Percentiles rank a stretch among this genome's conserved stretches.
Conservation (phyloP, 768 basidiomycete genomes). For the Hydnomerulius pinastri region DNA sequence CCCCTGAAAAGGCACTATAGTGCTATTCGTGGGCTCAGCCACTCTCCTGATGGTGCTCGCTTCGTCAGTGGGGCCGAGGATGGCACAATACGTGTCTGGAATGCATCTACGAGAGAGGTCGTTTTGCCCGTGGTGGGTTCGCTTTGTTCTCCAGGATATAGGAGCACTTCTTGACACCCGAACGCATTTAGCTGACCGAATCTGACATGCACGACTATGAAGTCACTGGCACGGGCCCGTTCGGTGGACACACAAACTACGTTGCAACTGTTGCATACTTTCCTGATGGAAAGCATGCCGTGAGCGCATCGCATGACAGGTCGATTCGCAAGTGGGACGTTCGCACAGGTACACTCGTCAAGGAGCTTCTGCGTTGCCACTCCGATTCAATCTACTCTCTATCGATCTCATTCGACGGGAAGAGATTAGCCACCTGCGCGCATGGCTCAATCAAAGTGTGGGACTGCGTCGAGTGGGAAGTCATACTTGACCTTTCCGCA, state of each 20-base stretch:
- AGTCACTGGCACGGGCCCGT: background rate
- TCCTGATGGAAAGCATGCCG: background rate
- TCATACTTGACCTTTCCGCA: background rate
- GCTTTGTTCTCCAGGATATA: no score
- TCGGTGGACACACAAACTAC: background rate
- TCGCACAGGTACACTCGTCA: background rate
- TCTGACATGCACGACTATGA: no score
- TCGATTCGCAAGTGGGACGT: background rate
- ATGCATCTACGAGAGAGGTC: no score
- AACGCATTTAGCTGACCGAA: no score
- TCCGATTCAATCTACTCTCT: background rate
- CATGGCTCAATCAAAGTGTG: background rate
- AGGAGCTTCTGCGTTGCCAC: background rate
- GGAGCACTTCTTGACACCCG: no score
- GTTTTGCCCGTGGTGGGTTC: no score
- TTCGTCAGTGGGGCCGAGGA: no score
- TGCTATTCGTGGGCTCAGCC: no score
- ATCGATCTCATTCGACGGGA: background rate
- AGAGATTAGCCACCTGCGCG: background rate
- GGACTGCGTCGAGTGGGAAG: background rate
- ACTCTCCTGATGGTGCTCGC: no score
- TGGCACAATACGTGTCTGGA: no score
- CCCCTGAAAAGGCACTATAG: no score
- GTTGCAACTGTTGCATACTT: background rate
- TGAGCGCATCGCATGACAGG: background rate